Conservation (phyloP, 2,329 filamentous ascomycete species). For the Sporothrix brunneoviolacea region DNA sequence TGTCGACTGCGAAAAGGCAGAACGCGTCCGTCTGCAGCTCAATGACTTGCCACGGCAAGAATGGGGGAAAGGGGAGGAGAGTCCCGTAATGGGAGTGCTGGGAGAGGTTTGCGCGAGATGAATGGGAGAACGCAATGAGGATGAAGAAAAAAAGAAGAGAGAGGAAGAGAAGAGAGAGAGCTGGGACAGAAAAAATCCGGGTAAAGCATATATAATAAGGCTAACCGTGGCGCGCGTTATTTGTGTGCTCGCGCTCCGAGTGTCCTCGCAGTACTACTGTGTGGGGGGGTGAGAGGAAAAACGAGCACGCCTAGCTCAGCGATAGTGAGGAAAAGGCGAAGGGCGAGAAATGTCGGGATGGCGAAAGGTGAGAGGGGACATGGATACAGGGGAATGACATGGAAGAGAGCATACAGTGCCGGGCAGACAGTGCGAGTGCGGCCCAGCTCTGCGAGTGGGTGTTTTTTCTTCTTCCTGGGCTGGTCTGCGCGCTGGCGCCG, state of each 20-base stretch:
- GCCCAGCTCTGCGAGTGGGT: conserved; percentile 2
- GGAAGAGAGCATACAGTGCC: neutral
- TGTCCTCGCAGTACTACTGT: conserved; percentile 11
- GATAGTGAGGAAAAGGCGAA: conserved; percentile 2
- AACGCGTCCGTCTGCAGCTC: conserved; percentile 16
- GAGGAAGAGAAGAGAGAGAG: neutral
- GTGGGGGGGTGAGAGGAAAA: conserved; percentile 11
- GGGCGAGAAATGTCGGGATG: conserved; percentile 11
- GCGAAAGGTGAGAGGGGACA: conserved; percentile 5
- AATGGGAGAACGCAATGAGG: conserved; percentile 6
- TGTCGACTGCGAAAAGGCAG: conserved; percentile 1
- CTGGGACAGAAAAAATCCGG: neutral
- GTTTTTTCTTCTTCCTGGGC: conserved; percentile 1
- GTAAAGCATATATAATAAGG: conserved; percentile 12
- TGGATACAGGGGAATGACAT: conserved; percentile 1
- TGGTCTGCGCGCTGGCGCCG: conserved; percentile 6
- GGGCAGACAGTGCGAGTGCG: conserved; percentile 1
- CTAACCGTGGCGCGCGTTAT: conserved; percentile 13
- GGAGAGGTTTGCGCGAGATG: conserved; percentile 12
- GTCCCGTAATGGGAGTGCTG: conserved; percentile 3
- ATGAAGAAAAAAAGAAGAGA: neutral
- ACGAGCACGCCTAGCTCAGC: conserved; percentile 6
- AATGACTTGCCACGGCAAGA: conserved; percentile 12
- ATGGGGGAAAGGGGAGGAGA: conserved; percentile 3
- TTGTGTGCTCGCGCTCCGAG: conserved; percentile 16